Conservation (phyloP, 208 protist species). For the Wallacemonas sp. region DNA sequence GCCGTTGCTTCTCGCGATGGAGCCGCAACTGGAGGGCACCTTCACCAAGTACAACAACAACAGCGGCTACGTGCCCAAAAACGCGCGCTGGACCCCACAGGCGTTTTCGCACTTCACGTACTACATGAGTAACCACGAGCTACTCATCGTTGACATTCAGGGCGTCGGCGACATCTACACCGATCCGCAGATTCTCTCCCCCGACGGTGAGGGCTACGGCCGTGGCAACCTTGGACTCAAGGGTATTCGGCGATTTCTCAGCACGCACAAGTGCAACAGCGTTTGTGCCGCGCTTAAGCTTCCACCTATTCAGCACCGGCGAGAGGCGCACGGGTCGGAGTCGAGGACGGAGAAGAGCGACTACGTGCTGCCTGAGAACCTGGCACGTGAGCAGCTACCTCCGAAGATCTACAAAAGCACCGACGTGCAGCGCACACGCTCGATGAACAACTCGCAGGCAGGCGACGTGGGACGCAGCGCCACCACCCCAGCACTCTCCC, state of each 20-base stretch:
- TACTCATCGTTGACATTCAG: slow-evolving; percentile 90
- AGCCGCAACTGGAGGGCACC: slow-evolving; percentile 68
- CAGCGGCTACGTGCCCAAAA: slow-evolving; percentile 69
- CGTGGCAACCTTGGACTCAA: slow-evolving; percentile 74
- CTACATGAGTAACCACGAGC: slow-evolving; percentile 47
- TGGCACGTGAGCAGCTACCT: slow-evolving; percentile 32
- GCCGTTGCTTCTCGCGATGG: slow-evolving; percentile 71
- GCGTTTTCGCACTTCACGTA: slow-evolving; percentile 93
- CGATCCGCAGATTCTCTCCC: slow-evolving; percentile 88
- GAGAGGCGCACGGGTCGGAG: slow-evolving; percentile 4
- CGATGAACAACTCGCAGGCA: slow-evolving; percentile 8
- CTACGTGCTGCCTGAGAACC: slow-evolving; percentile 6
- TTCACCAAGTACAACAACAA: slow-evolving; percentile 94
- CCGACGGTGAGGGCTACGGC: slow-evolving; percentile 76
- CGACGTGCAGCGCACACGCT: slow-evolving; percentile 7
- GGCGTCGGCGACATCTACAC: slow-evolving; percentile 90
- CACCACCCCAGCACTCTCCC: not conserved
- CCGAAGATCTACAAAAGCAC: slow-evolving; percentile 32
- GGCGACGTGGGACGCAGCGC: too few species aligned
- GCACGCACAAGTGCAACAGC: slow-evolving; percentile 80
- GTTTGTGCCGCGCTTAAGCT: slow-evolving; percentile 71
- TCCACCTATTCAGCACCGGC: slow-evolving; percentile 25
- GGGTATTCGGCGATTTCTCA: slow-evolving; percentile 74
- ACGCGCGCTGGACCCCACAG: slow-evolving; percentile 81
- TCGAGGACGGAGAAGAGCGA: not conserved